Base-by-base conservation (phyloP, 495 filamentous ascomycete species). In the Margaritispora aquatica region DNA sequence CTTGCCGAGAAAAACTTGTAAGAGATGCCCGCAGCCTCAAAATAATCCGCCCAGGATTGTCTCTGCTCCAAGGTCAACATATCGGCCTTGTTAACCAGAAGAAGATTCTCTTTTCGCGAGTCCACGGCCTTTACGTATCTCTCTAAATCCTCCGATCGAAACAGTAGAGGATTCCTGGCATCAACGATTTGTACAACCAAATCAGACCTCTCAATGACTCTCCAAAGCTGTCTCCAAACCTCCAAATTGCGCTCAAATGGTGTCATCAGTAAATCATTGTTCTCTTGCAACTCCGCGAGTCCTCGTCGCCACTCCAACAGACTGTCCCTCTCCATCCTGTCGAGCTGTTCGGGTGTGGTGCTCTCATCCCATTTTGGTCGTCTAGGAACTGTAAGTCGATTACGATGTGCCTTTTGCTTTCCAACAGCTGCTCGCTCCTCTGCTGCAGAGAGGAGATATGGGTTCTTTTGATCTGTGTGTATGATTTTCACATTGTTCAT, bases 401-500 rank as follows among this genome's bases (percentile, higher is more conserved):
- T 76, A 72, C 79, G 87, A 70, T 95, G 89, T 71, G 85, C 81
- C 59, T 82, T 83, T 51, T 97, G 93, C 73, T 96, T 97, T 63
- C 81, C 82, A 26, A 89, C 70, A 20, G 88, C 80, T 4, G 78
- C 80, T 60, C 84, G 78, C 76, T 99, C 92, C 67, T 97, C 92
- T n/a, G 85, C 82, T 0, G 89, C 83, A 1, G 90, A 90, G 15
- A 99, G 81, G 20, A 99, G 80, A 68, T 92, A 99, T 1, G 95
- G 94, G 73, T 99, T 99, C 71, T 85, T 86, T 75, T 97, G 92
- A 69, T 94, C 88, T 55, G 83, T 84, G 67, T 99, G 93, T 65
- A 99, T 97, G 70, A 99, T 96, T 74, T 96, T 96, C 70, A 97
- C 88, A 70, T 93, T 96, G 72, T 90, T 96, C 82, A 95, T 88